Percentiles rank a stretch among this genome's conserved stretches.
Evolutionary conservation across 768 basidiomycete species (phyloP).

Genomic region (Mrakia gelida): DNA sequence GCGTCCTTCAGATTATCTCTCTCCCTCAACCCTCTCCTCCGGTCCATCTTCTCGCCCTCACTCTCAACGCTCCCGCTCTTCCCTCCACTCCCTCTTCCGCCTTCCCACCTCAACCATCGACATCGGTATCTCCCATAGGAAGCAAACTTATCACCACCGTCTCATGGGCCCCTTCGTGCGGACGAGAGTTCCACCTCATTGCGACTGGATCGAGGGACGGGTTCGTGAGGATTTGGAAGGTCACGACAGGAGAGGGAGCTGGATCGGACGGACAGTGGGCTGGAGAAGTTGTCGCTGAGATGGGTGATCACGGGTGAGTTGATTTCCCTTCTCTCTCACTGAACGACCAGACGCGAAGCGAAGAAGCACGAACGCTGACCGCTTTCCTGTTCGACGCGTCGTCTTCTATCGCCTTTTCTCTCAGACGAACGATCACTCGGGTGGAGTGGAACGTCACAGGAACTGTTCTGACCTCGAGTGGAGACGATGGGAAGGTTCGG

Average conservation of each 20-base stretch:
- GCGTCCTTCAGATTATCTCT: constrained; percentile 60
- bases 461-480: constrained; percentile 63
- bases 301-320: constrained; percentile 73
- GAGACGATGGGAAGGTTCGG: constrained; percentile 50
- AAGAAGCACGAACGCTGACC: background rate
- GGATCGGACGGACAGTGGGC: constrained; percentile 61
- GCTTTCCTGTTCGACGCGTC: background rate
- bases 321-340: background rate
- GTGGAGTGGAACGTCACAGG: constrained; percentile 86
- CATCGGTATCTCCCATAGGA: constrained; percentile 46
- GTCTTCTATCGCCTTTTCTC: constrained; percentile 11
- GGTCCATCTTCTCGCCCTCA: constrained; percentile 34
- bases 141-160: constrained; percentile 67
- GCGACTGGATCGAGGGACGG: constrained; percentile 88
- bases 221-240: constrained; percentile 81
- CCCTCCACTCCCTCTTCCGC: constrained; percentile 39
- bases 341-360: background rate
- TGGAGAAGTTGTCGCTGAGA: constrained; percentile 72
- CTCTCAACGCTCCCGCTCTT: constrained; percentile 57
- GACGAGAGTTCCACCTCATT: constrained; percentile 87
- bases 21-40: constrained; percentile 55
- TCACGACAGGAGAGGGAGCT: constrained; percentile 53
- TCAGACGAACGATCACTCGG: constrained; percentile 63
- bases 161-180: constrained; percentile 91
- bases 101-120: constrained; percentile 40